Evolutionary conservation across 2,329 filamentous ascomycete genomes (phyloP).

Genomic region (Ophiostoma tasmaniense): DNA sequence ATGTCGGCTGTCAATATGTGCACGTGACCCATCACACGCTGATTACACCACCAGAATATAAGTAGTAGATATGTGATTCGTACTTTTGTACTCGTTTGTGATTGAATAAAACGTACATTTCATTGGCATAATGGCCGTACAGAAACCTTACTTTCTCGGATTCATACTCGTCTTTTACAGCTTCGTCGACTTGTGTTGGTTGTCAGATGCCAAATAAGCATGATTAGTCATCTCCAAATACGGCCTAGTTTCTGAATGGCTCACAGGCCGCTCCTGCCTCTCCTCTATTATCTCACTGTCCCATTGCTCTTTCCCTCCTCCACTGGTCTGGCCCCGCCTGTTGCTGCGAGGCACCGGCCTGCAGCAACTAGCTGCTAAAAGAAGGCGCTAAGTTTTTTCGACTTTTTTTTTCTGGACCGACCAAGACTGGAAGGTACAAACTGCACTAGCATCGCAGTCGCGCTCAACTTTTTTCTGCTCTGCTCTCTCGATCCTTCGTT

Average conservation of each 20-base stretch:
- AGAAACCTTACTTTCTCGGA: neutral
- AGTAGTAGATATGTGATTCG: neutral
- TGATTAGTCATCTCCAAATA: neutral
- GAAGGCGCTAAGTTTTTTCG: slow-evolving; percentile 12
- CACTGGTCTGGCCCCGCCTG: slow-evolving; percentile 9
- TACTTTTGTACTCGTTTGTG: too few species aligned
- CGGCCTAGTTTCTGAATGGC: neutral
- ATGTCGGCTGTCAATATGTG: neutral
- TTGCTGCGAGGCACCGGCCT: slow-evolving; percentile 3
- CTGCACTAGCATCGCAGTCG: slow-evolving; percentile 9
- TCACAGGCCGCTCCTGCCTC: neutral
- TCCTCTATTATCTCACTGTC: neutral
- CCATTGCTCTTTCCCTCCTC: neutral
- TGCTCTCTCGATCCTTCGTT: neutral
- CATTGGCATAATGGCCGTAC: too few species aligned
- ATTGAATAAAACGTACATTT: too few species aligned
- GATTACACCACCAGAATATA: neutral
- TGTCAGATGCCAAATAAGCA: neutral
- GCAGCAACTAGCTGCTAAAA: slow-evolving; percentile 3
- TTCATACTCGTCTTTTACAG: neutral
- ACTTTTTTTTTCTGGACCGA: slow-evolving; percentile 10
- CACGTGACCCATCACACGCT: slow-evolving; percentile 16
- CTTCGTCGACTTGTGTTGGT: neutral
- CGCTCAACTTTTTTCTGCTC: slow-evolving; percentile 9
- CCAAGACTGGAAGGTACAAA: slow-evolving; percentile 1